phyloP scores from a whole-genome alignment of 495 filamentous ascomycete genomes.

The Apodospora peruviana region DNA sequence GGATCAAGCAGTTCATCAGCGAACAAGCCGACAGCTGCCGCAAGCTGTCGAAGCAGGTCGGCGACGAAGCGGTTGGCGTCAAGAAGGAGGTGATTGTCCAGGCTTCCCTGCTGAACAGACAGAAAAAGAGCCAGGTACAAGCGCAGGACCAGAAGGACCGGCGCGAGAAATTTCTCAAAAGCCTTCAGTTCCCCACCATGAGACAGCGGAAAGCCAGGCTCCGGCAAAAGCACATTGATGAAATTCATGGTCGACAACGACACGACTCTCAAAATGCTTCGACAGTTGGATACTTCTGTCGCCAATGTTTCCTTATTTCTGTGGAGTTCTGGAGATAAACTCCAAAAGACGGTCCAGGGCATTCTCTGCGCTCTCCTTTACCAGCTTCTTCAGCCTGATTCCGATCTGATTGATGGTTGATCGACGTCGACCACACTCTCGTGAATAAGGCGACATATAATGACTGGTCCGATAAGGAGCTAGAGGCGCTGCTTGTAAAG shows the following conservation, averaged over 20 bases:
- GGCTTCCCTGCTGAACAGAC: not conserved
- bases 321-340: constrained; percentile 8
- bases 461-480: constrained; percentile 2
- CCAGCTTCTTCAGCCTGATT: not conserved
- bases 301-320: constrained; percentile 5
- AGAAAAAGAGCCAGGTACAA: not conserved
- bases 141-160: not conserved
- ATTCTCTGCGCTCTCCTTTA: constrained; percentile 7
- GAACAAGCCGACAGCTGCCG: not conserved
- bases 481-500: not conserved
- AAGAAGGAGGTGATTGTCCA: not conserved
- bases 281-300: not conserved
- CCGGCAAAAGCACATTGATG: constrained; percentile 14
- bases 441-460: not conserved
- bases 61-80: not conserved
- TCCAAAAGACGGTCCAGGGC: constrained; percentile 1
- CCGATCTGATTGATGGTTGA: not conserved
- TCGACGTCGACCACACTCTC: not conserved
- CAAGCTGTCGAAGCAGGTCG: not conserved
- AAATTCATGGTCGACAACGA: constrained; percentile 3
- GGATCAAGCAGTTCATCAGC: not conserved
- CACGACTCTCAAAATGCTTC: not conserved
- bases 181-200: constrained; percentile 9
- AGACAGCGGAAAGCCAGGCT: constrained; percentile 10
- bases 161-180: not conserved